Conservation (phyloP, 83 land plant species). For the Diphasiastrum complanatum region DNA sequence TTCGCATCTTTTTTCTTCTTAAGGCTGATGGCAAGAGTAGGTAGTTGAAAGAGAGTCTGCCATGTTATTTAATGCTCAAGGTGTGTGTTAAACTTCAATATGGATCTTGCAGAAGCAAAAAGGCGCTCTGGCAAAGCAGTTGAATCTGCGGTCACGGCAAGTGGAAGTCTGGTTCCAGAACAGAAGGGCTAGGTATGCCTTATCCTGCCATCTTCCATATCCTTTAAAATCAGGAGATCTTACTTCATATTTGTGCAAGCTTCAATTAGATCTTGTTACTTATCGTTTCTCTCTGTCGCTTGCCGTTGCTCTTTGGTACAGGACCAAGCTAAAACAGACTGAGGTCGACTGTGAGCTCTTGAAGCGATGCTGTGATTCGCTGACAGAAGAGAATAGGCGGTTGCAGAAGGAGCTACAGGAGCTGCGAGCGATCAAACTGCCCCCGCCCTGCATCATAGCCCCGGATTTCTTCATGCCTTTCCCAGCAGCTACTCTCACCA, state of each 20-base stretch:
- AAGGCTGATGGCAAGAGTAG: no score
- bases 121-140: constrained; percentile 1
- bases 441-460: neutral
- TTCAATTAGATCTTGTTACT: neutral
- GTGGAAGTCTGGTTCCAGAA: constrained; percentile 21
- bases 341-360: constrained; percentile 22
- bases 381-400: constrained; percentile 18
- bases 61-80: neutral
- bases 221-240: neutral
- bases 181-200: neutral
- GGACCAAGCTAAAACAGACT: constrained; percentile 18
- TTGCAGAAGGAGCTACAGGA: constrained; percentile 15
- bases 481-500: constrained; percentile 16
- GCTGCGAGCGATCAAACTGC: constrained; percentile 12
- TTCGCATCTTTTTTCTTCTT: neutral
- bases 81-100: neutral
- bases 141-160: neutral
- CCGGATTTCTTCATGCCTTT: constrained; percentile 7
- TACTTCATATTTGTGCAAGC: neutral
- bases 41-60: neutral
- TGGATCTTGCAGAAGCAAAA: constrained; percentile 16
- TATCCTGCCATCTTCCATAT: neutral
- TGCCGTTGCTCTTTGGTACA: neutral
- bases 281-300: neutral
- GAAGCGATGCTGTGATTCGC: constrained; percentile 16